Base-by-base conservation (phyloP, 176 grass and related monocot species). In the Saccharum spontaneum region DNA sequence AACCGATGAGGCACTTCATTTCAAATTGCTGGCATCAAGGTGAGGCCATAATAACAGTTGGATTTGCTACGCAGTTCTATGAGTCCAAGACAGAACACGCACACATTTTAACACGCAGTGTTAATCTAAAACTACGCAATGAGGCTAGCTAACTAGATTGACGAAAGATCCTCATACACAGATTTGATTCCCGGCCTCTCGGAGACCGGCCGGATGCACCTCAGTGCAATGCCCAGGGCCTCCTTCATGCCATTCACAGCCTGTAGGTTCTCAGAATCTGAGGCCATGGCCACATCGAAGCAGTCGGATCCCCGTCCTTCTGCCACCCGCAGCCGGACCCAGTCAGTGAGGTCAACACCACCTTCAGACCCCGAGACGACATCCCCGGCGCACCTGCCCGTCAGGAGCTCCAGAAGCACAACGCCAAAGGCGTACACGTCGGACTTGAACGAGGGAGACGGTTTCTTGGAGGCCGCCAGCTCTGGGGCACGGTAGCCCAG, bases 131-230 rank as follows among this genome's bases (percentile, higher is more conserved):
- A 40, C 84, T 89, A 88, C 31, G 54, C 45, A 72, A 37, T 66
- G 77, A 81, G 34, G 63, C n/a, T 65, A 75, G 22, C 92, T 65
- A 75, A 16, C 92, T 89, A 99, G 83, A 99, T 92, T 34, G 93
- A 97, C 3, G 97, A 99, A 50, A 99, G 90, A 85, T 99, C 97
- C 79, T 99, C 97, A 0, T 99, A 99, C 38, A 99, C 97, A 59
- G 91, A 92, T 73, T 97, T 99, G 81, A 99, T 97, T 46, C 97
- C 97, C 26, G 97, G 91, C 64, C 97, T 86, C 88, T 99, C 92
- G 0, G 93, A 94, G 60, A 99, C 84, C 0, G 94, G 88, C 12
- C 88, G 79, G 49, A 99, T 97, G 84, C 97, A 99, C 85, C 97
- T 94, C 88, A 99, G 82, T 1, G 97, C 90, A 70, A 99, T 94